These are phyloP conservation scores for Hypoxylon sp. DNA, from an alignment of 2,329 filamentous ascomycete species.

Conservation along the genomic window DNA sequence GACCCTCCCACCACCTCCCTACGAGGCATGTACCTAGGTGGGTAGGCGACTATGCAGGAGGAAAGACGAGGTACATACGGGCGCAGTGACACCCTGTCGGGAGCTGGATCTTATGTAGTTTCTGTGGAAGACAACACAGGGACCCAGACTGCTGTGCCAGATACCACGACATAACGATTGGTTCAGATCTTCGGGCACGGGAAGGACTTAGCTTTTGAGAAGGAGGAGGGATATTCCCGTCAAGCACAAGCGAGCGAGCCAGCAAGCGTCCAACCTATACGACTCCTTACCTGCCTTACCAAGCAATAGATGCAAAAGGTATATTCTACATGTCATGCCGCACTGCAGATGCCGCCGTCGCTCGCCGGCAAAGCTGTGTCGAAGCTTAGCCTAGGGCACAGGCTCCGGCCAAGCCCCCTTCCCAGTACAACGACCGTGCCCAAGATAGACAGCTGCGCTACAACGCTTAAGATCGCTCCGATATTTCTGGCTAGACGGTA, in stretches of 20 bases:
- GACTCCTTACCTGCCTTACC: slow-evolving; percentile 8
- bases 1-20: slow-evolving; percentile 39
- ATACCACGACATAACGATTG: slow-evolving; percentile 44
- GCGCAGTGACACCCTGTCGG: slow-evolving; percentile 44
- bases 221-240: slow-evolving; percentile 39
- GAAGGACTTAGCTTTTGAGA: slow-evolving; percentile 28
- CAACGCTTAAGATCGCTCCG: slow-evolving; percentile 45
- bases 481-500: slow-evolving; percentile 47
- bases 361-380: slow-evolving; percentile 42
- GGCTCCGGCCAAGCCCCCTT: slow-evolving; percentile 40
- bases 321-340: slow-evolving; percentile 28
- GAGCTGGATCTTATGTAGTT: slow-evolving; percentile 46
- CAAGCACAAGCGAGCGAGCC: slow-evolving; percentile 30
- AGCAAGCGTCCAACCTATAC: slow-evolving; percentile 28
- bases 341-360: slow-evolving; percentile 39
- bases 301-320: slow-evolving; percentile 8
- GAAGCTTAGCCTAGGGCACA: slow-evolving; percentile 44
- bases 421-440: slow-evolving; percentile 42
- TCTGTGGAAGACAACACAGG: slow-evolving; percentile 41
- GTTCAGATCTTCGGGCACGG: slow-evolving; percentile 43
- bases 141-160: slow-evolving; percentile 39
- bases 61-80: slow-evolving; percentile 19
- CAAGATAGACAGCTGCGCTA: slow-evolving; percentile 48
- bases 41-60: slow-evolving; percentile 8
- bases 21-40: slow-evolving; percentile 18